Evolutionary conservation across 2,329 filamentous ascomycete species (phyloP).

Genomic region (Sporothrix brunneoviolacea): DNA sequence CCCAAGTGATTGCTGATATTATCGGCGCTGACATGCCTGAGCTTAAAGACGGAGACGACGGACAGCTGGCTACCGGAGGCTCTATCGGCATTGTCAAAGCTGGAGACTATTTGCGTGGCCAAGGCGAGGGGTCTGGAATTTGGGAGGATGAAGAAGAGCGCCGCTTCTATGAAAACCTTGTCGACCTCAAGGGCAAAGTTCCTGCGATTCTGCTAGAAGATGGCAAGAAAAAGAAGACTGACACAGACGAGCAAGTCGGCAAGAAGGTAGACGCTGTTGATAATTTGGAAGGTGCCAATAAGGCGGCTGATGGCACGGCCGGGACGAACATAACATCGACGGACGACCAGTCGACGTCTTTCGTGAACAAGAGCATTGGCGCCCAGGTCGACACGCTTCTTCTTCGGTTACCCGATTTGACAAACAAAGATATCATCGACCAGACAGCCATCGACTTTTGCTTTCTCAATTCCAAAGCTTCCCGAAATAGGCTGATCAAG

Average conservation of each 20-base stretch:
- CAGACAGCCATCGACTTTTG: constrained; percentile 94
- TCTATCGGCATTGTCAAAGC: constrained; percentile 91
- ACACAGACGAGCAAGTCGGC: constrained; percentile 73
- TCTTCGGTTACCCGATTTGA: constrained; percentile 80
- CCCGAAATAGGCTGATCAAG: constrained; percentile 87
- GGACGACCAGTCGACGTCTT: constrained; percentile 86
- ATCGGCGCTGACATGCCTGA: constrained; percentile 91
- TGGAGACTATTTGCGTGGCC: constrained; percentile 83
- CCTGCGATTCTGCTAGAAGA: constrained; percentile 91
- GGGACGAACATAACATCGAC: constrained; percentile 30
- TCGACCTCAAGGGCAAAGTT: constrained; percentile 92
- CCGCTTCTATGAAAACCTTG: constrained; percentile 94
- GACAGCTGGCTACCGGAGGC: constrained; percentile 58
- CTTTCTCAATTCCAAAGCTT: constrained; percentile 97
- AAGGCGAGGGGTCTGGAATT: constrained; percentile 85
- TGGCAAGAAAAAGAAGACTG: constrained; percentile 90
- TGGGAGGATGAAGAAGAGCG: constrained; percentile 99
- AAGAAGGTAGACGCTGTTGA: constrained; percentile 57
- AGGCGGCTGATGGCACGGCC: constrained; percentile 38
- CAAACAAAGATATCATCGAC: constrained; percentile 85
- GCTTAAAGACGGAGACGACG: constrained; percentile 72
- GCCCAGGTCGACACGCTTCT: constrained; percentile 92
- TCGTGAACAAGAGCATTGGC: constrained; percentile 95
- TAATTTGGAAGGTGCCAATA: constrained; percentile 33
- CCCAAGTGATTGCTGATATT: constrained; percentile 82